Evolutionary conservation across 2,329 filamentous ascomycete genomes (phyloP).

Genomic region (Colletotrichum kahawae): DNA sequence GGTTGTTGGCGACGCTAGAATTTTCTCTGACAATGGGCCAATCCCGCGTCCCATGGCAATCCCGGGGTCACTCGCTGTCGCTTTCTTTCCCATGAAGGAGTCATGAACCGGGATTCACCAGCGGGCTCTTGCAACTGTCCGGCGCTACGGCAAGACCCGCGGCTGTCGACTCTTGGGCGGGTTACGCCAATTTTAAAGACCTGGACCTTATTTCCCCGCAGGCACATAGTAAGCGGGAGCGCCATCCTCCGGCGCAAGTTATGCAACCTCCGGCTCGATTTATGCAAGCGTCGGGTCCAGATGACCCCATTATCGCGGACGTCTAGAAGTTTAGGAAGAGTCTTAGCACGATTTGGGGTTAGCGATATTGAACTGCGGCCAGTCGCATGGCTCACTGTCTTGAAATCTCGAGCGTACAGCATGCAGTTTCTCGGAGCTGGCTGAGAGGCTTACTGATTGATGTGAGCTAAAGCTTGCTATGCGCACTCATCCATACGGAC

Average conservation of each 20-base stretch:
- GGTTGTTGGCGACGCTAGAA: neutral
- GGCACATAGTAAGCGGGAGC: neutral
- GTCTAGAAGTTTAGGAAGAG: neutral
- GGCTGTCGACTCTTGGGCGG: neutral
- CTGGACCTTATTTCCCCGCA: conserved; percentile 7
- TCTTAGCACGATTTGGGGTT: neutral
- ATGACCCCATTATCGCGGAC: neutral
- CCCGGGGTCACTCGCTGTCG: neutral
- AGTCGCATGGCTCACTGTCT: neutral
- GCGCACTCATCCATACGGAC: neutral
- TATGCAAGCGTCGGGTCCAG: neutral
- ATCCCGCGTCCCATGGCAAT: neutral
- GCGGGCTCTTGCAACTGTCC: neutral
- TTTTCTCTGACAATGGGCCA: neutral
- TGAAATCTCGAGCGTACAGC: neutral
- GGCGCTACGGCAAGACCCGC: neutral
- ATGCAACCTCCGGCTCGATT: neutral
- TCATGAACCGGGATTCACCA: neutral
- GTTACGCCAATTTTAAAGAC: neutral
- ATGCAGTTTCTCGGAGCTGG: neutral
- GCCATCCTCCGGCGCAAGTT: conserved; percentile 3
- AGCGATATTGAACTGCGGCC: neutral
- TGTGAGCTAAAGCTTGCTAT: neutral
- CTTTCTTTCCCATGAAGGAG: neutral
- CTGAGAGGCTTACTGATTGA: neutral